Evolutionary conservation across 1,284 basidiomycete species (phyloP), one percentile per base, ranked within the genome.

Genomic region (Afroboletus lepidellus): DNA sequence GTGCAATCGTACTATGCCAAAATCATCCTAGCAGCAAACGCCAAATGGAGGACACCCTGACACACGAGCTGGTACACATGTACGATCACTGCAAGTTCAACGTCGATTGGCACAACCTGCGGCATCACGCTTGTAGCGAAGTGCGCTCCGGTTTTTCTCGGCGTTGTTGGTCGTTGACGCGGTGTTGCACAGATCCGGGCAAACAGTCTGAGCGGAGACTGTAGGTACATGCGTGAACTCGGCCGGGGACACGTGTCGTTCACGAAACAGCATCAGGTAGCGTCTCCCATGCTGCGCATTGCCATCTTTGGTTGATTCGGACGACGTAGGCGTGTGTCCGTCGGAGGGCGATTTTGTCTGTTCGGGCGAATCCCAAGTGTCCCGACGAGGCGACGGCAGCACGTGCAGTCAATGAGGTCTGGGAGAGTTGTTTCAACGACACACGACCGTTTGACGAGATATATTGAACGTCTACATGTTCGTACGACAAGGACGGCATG

Each of bases 381-480:
- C 84, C 84, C 3, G 81, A 87, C 59, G 72, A 77, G 42, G 88
- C 80, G 13, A 78, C 87, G 45, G 96, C 96, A 6, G 90, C 94
- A 68, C 79, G 81, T 53, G 92, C 85, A 3, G 95, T 98, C 45
- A 96, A 98, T 60, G 92, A 98, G 69, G 96, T 98, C 41, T 99
- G 91, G 87, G 90, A 94, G 62, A 93, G 90, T 62, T 99, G 96
- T 72, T 96, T 94, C 73, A 85, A 82, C 44, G 96, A 99, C 70
- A 98, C 95, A 8, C 75, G 95, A 60, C 96, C 96, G 8, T 99
- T 98, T 70, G 96, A 98, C 71, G 94, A 98, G 84, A 92, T 95
- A 59, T 54, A 72, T 62, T 16, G 11, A 0, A 30, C 3, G n/a
- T 20, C n/a, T 44, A n/a, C 3, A 18, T 8, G 5, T 5, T 43